Base-by-base conservation (phyloP, 805 yeast genomes). In the Candida suzukii region DNA sequence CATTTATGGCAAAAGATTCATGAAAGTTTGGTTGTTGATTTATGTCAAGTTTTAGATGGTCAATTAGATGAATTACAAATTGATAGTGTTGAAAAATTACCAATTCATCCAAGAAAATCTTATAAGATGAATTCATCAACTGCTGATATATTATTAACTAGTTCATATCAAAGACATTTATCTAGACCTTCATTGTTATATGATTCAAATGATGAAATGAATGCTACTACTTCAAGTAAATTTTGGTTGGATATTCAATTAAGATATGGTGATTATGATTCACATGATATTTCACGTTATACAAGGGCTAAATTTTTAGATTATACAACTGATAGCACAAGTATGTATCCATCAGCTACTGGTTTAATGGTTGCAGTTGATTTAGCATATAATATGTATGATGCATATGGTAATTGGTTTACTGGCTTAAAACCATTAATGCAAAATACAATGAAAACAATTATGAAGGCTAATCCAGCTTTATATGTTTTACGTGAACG, bases 1-100 rank as follows among this genome's bases (percentile, higher is more conserved):
- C 99, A 93, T 68, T 74, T 93, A 54, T 93, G 99, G 99, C 99
- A 93, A 60, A 93, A 95, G 61, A 93, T 93, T 41, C 99, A 93
- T 59, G 99, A 93, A 63, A 83, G 95, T 62, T 70, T 93, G 38
- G 96, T 93, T 3, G 86, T 87, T 57, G 99, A 93, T 67, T 53
- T 93, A 25, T 88, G 96, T 53, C 97, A 90, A 56, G 91, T 88
- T 16, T 65, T 93, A 19, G 99, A 93, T 60, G 80, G 80, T 39
- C 95, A 93, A 58, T 65, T 88, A 57, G 93, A 87, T 52, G 80
- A 80, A 2, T 62, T 93, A 26, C 90, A 83, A 49, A 81, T 91
- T 44, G 96, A 86, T 49, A 70, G 76, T 39, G 96, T 93, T 6
- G 87, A 84, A 43, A 93, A 93, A 58, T 88, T 87, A 51, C 80